These are phyloP conservation scores for Pestalotiopsis sp. DNA, from an alignment of 2,329 filamentous ascomycete genomes.

Conservation along the genomic window DNA sequence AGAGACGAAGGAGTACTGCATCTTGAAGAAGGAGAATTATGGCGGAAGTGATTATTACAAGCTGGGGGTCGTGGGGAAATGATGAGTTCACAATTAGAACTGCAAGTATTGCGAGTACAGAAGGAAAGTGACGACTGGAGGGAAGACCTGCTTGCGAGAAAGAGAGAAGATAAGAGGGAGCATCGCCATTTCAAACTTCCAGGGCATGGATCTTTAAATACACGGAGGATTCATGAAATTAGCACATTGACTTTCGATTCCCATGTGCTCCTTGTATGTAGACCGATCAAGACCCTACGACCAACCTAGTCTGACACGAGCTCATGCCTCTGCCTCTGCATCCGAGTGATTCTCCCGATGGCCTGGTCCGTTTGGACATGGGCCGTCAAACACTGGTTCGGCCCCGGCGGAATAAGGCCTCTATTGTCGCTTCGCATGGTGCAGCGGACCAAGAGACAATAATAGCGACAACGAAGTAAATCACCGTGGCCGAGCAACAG, in stretches of 20 bases:
- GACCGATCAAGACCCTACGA: neutral
- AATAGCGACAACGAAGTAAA: too few species aligned
- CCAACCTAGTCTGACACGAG: too few species aligned
- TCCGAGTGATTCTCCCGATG: neutral
- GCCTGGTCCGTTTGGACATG: neutral
- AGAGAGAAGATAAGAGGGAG: neutral
- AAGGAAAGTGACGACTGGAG: neutral
- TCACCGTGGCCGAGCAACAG: too few species aligned
- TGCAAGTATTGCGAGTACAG: neutral
- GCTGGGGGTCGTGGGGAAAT: neutral
- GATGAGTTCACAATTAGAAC: neutral
- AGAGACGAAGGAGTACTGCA: constrained; percentile 17
- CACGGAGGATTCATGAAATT: too few species aligned
- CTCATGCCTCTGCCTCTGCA: too few species aligned
- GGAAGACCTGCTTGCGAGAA: constrained; percentile 1
- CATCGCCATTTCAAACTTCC: neutral
- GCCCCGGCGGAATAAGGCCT: neutral
- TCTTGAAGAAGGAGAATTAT: neutral
- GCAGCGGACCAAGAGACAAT: too few species aligned
- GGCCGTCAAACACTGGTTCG: constrained; percentile 7
- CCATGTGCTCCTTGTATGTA: neutral
- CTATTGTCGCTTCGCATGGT: neutral
- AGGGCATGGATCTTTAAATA: too few species aligned
- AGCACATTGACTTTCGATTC: too few species aligned
- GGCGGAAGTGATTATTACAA: neutral